phyloP scores from a whole-genome alignment of 768 basidiomycete genomes.

The Collybia mongolica region DNA sequence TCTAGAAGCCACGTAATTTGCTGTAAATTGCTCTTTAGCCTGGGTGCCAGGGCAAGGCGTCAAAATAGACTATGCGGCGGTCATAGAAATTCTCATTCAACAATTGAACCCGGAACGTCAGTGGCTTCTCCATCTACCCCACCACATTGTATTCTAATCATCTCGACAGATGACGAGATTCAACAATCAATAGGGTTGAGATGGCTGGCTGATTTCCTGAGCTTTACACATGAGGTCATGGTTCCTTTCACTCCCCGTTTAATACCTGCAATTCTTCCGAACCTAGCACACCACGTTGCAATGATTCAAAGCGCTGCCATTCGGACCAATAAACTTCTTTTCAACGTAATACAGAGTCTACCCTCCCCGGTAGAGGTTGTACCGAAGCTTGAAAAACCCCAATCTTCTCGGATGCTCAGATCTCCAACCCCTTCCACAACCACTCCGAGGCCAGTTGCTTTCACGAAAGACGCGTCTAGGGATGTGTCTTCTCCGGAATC shows the following conservation, averaged over 20 bases:
- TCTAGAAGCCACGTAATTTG: slow-evolving; percentile 1
- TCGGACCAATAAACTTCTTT: slow-evolving; percentile 82
- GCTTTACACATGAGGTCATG: slow-evolving; percentile 88
- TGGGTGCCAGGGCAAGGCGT: slow-evolving; percentile 97
- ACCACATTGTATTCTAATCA: slow-evolving; percentile 2
- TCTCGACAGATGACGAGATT: slow-evolving; percentile 83
- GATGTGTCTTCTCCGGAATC: slow-evolving; percentile 52
- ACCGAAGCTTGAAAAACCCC: slow-evolving; percentile 27
- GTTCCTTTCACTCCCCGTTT: slow-evolving; percentile 93
- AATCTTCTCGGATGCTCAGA: slow-evolving; percentile 36
- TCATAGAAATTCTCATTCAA: slow-evolving; percentile 89
- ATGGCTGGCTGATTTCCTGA: slow-evolving; percentile 91
- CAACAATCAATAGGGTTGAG: slow-evolving; percentile 92
- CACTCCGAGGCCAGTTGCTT: slow-evolving; percentile 49
- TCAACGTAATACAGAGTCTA: slow-evolving; percentile 81
- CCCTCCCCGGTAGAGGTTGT: slow-evolving; percentile 66
- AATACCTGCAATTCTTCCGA: slow-evolving; percentile 89
- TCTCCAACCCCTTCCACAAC: slow-evolving; percentile 58
- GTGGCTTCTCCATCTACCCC: slow-evolving; percentile 23
- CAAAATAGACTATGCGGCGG: slow-evolving; percentile 84
- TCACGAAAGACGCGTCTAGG: slow-evolving; percentile 38
- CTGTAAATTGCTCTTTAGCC: slow-evolving; percentile 36
- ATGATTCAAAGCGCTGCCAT: slow-evolving; percentile 88
- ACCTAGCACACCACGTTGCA: slow-evolving; percentile 87
- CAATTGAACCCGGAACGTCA: slow-evolving; percentile 84